Evolutionary conservation across 2,329 filamentous ascomycete species (phyloP).

Genomic region (Penicillium sp.): DNA sequence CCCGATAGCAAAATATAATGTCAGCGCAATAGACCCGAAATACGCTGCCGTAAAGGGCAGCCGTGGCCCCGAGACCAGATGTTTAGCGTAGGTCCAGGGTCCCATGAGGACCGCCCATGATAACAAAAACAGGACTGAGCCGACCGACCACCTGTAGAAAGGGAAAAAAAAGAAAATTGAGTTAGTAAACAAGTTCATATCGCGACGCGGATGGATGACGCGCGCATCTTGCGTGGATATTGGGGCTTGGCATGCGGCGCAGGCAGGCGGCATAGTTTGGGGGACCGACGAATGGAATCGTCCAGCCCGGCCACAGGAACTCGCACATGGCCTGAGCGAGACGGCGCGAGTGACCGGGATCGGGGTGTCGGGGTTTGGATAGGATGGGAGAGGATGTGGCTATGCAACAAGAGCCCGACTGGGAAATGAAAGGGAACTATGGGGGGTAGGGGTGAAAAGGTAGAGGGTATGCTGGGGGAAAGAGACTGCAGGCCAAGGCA

Average conservation of each 20-base stretch:
- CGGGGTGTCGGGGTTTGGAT: constrained; percentile 21
- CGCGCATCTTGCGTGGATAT: constrained; percentile 8
- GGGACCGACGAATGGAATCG: constrained; percentile 17
- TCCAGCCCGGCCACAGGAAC: constrained; percentile 3
- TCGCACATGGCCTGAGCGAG: constrained; percentile 27
- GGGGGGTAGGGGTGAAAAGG: constrained; percentile 15
- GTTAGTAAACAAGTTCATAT: constrained; percentile 24
- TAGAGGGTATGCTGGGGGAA: constrained; percentile 6
- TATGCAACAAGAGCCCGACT: constrained; percentile 3
- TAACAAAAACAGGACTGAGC: constrained; percentile 82
- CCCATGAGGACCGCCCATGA: constrained; percentile 97
- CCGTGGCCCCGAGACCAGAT: constrained; percentile 80
- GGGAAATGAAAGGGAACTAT: constrained; percentile 21
- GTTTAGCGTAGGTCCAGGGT: constrained; percentile 76
- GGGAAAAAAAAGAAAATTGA: constrained; percentile 25
- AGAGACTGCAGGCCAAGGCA: background rate
- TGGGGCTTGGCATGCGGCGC: constrained; percentile 26
- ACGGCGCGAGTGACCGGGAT: constrained; percentile 27
- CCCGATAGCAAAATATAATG: constrained; percentile 87
- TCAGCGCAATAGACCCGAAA: constrained; percentile 88
- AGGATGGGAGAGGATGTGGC: background rate
- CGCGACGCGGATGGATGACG: constrained; percentile 3
- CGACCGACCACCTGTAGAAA: constrained; percentile 80
- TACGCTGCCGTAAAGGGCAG: constrained; percentile 93
- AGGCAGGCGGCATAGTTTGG: constrained; percentile 15